phyloP scores from a whole-genome alignment of 805 yeast genomes.

The Blastobotrys robertii region DNA sequence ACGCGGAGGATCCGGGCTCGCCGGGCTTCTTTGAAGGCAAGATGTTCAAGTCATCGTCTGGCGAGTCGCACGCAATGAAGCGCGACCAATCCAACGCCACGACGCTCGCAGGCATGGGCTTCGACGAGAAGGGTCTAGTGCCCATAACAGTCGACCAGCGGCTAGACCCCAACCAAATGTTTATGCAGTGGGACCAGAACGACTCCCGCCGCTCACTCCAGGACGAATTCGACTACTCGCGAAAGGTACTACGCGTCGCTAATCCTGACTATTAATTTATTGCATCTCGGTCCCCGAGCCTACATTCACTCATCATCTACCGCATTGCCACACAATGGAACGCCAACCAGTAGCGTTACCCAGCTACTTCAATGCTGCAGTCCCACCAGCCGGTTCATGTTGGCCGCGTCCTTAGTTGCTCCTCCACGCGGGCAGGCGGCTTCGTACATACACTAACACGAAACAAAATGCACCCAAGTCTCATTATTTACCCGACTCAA shows the following conservation, averaged over 20 bases:
- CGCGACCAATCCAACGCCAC: constrained; percentile 14
- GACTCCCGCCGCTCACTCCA: constrained; percentile 39
- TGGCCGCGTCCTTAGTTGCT: too few species aligned
- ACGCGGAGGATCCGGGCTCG: constrained; percentile 13
- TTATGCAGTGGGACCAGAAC: constrained; percentile 38
- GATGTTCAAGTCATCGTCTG: constrained; percentile 2
- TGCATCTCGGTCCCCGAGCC: too few species aligned
- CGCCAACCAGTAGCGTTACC: too few species aligned
- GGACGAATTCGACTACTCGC: constrained; percentile 49
- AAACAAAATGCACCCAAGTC: too few species aligned
- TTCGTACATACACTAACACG: too few species aligned
- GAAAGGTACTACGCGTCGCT: constrained; percentile 47
- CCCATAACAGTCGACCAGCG: constrained; percentile 45
- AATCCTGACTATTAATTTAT: constrained; percentile 30
- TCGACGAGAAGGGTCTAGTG: constrained; percentile 24
- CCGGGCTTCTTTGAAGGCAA: background rate
- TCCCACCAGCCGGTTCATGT: too few species aligned
- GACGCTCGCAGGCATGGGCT: constrained; percentile 14
- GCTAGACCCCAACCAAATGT: constrained; percentile 47
- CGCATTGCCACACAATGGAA: too few species aligned
- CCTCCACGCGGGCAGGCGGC: too few species aligned
- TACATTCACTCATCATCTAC: too few species aligned
- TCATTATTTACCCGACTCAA: too few species aligned
- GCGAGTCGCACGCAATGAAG: constrained; percentile 2
- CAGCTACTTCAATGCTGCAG: too few species aligned